Evolutionary conservation across 108 stramenopile species (phyloP), one percentile per base, ranked within the genome.

Genomic region (Schizochytrium sp.): DNA sequence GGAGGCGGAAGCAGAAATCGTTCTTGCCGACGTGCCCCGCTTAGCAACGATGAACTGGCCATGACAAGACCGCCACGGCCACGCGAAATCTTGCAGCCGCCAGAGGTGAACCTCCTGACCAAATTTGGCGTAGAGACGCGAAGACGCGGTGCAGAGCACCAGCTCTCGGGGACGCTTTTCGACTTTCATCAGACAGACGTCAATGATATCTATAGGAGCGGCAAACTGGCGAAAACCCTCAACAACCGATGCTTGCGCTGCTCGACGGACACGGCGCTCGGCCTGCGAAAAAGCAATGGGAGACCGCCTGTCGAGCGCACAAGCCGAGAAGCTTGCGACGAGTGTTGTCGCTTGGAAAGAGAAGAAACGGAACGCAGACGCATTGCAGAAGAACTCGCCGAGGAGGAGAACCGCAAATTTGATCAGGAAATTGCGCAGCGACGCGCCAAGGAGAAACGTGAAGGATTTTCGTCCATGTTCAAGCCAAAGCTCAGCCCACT

Each of bases 381-480:
- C 14, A 12, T 69, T 4, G 63, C 63, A 8, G 63, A 57, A 16
- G 55, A 57, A 16, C 55, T 57, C 0, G 55, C 55, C 55, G 63
- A 69, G 25, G 63, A 69, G 41, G 63, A 69, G 4, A 69, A 69
- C 41, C 63, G 63, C 41, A 69, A 69, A 18, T 69, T 69, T 69
- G 63, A 69, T 23, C 41, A 69, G 25, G 63, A 69, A 69, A 83
- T 83, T 34, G 45, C 76, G 45, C 45, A 83, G 51, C 48, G 51
- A 18, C 76, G 76, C 48, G 76, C 76, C n/a, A 83, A 83, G 76
- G 48, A 53, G 25, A 83, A 83, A 83, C 76, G 76, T 12, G 76
- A 83, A 83, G 76, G 51, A 1, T 83, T 53, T 83, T 43, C 76
- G 45, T 53, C 45, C n/a, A 83, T 83, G 76, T 83, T 83, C 51